Evolutionary conservation across 768 basidiomycete genomes (phyloP), one percentile per base, ranked within the genome.

Genomic region (Glaciozyma antarctica): DNA sequence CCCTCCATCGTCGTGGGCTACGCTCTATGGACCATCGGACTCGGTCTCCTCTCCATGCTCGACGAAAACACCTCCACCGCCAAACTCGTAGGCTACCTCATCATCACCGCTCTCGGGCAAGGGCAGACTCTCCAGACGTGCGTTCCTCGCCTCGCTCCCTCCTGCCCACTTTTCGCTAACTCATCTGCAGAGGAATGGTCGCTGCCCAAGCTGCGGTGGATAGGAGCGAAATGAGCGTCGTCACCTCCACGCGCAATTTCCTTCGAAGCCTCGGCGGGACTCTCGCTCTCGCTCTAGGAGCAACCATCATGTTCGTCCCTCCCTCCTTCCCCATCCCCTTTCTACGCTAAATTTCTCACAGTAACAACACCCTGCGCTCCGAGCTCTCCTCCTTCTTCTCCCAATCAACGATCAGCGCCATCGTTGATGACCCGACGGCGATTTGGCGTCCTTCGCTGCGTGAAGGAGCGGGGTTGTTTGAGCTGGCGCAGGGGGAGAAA

Each of bases 141-240:
- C 48, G 60, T 75, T 28, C 58, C 73, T 5, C 55, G n/a, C 64
- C 22, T 43, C n/a, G n/a, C 43, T 16, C 51, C 5, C 24, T 24
- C n/a, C 28, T 28, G 51, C 26, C 47, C 48, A 52, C 9, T n/a
- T 48, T 17, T 22, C 57, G 38, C 12, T n/a, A 58, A 84, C 19
- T 6, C 1, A 30, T 21, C 6, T 82, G 83, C 73, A 86, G 84
- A 0, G 86, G 84, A 0, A 87, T 85, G 0, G 82, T 87, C 10
- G 85, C 85, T 0, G 84, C 82, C 10, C 88, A 89, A 73, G 86
- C 86, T 0, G 84, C 85, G 30, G 87, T 88, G 0, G 75, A 82
- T 0, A 77, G 87, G 47, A 79, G 79, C 48, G 87, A 89, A 66
- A 87, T 88, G 86, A 85, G 85, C 1, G 85, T 86, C 13, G 86